Percentiles rank a stretch among this genome's conserved stretches.
These are phyloP conservation scores for Kalanchoe fedtschenkoi DNA, from an alignment of 164 flowering plant species.

Conservation along the genomic window DNA sequence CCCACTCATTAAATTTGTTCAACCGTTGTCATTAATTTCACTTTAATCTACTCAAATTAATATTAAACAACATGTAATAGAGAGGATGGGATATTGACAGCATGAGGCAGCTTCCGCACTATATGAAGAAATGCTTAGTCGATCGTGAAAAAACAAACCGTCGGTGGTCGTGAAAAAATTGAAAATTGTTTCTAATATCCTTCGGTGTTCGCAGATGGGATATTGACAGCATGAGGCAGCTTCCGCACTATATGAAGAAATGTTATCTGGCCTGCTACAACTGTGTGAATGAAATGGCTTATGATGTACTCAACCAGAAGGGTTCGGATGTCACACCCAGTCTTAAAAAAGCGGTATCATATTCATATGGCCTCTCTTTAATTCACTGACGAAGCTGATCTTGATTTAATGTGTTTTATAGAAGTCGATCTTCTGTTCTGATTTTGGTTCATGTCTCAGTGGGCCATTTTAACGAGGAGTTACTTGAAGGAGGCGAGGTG, in stretches of 20 bases:
- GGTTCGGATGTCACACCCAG: constrained; percentile 8
- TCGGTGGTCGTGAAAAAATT: neutral
- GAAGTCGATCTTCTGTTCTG: neutral
- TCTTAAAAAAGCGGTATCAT: constrained; percentile 19
- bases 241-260: constrained; percentile 19
- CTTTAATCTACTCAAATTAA: too few relatives aligned
- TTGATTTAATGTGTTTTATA: neutral
- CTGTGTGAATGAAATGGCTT: constrained; percentile 14
- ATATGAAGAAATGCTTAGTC: constrained; percentile 16
- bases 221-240: constrained; percentile 9
- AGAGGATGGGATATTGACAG: constrained; percentile 26
- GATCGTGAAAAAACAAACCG: neutral
- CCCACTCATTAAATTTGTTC: too few relatives aligned
- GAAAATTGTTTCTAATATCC: neutral
- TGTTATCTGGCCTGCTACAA: constrained; percentile 16
- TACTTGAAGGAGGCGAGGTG: constrained; percentile 7
- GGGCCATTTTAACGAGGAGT: neutral
- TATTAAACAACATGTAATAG: too few relatives aligned
- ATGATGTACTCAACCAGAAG: constrained; percentile 7
- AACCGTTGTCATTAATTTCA: too few relatives aligned
- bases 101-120: constrained; percentile 16
- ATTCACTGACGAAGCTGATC: neutral
- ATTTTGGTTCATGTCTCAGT: neutral
- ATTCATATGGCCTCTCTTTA: neutral
- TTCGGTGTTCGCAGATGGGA: constrained; percentile 24